Evolutionary conservation across 306 rosid genomes (phyloP).

Genomic region (Vigna angularis): DNA sequence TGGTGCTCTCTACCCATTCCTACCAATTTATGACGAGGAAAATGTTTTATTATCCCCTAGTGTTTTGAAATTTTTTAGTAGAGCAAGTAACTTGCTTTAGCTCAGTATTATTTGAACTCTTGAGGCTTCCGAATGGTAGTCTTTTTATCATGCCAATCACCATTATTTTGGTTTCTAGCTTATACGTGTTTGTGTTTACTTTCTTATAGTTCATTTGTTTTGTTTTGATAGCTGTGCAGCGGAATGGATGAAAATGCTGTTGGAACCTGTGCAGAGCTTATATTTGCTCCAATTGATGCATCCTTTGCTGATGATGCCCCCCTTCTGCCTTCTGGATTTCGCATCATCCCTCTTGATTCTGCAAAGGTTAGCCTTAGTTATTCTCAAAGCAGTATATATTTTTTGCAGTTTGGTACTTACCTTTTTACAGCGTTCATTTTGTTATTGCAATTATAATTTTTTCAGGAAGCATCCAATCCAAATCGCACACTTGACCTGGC

Average conservation of each 20-base stretch:
- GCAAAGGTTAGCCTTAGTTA: constrained; percentile 74
- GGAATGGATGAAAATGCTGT: constrained; percentile 99
- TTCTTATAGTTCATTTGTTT: constrained; percentile 39
- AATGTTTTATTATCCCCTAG: background rate
- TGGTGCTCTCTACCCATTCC: background rate
- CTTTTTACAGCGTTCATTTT: background rate
- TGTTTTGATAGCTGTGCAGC: constrained; percentile 80
- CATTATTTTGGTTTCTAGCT: background rate
- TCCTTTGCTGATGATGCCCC: constrained; percentile 99
- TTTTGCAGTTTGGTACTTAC: background rate
- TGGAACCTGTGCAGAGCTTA: constrained; percentile 94
- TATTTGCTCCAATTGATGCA: constrained; percentile 98
- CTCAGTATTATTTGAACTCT: constrained; percentile 9
- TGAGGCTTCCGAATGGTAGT: background rate
- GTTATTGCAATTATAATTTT: constrained; percentile 14
- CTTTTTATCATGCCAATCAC: background rate
- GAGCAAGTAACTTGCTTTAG: constrained; percentile 6
- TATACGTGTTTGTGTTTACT: background rate
- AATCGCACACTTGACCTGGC: constrained; percentile 99
- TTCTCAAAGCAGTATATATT: constrained; percentile 12
- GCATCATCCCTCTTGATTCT: constrained; percentile 95
- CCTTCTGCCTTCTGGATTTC: constrained; percentile 98
- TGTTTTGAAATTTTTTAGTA: constrained; percentile 6
- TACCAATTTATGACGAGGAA: background rate
- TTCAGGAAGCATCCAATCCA: constrained; percentile 94